Conservation (phyloP, 2,329 filamentous ascomycete genomes). For the Calonectria multiphialidica region DNA sequence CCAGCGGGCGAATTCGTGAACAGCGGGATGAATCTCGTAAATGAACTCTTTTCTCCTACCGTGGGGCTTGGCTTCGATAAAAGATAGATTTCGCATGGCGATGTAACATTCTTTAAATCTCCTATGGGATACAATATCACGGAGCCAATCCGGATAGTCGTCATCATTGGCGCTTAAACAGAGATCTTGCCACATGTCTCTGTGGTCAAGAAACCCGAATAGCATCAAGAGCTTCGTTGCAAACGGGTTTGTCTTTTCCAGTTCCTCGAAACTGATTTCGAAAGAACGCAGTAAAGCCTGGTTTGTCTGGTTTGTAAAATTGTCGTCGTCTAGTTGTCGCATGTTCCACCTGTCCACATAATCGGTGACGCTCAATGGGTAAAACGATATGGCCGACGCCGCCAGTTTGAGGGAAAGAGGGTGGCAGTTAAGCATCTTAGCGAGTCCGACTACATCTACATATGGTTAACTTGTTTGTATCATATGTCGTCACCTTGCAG, state of each 20-base stretch:
- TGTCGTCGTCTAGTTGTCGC: not conserved
- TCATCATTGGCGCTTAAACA: not conserved
- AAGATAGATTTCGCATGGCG: not conserved
- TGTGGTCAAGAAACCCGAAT: slow-evolving; percentile 9
- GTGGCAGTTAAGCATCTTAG: slow-evolving; percentile 3
- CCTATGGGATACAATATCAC: not conserved
- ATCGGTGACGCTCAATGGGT: not conserved
- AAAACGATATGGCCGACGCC: not conserved
- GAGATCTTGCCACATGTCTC: slow-evolving; percentile 9
- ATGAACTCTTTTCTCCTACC: not conserved
- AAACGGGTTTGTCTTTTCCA: not conserved
- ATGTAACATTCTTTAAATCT: not conserved
- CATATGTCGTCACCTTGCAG: too few relatives aligned
- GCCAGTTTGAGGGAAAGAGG: not conserved
- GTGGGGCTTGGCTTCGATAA: not conserved
- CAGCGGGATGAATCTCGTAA: slow-evolving; percentile 7
- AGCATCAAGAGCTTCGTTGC: slow-evolving; percentile 1
- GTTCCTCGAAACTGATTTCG: not conserved
- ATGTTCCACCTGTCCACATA: slow-evolving; percentile 4
- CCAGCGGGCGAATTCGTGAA: slow-evolving; percentile 6
- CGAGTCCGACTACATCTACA: not conserved
- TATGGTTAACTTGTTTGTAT: not conserved
- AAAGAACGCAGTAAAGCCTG: not conserved
- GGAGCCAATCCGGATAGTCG: not conserved
- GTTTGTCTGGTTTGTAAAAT: not conserved